Conservation (phyloP, 2,329 filamentous ascomycete species). For the Pseudocercospora vitis region DNA sequence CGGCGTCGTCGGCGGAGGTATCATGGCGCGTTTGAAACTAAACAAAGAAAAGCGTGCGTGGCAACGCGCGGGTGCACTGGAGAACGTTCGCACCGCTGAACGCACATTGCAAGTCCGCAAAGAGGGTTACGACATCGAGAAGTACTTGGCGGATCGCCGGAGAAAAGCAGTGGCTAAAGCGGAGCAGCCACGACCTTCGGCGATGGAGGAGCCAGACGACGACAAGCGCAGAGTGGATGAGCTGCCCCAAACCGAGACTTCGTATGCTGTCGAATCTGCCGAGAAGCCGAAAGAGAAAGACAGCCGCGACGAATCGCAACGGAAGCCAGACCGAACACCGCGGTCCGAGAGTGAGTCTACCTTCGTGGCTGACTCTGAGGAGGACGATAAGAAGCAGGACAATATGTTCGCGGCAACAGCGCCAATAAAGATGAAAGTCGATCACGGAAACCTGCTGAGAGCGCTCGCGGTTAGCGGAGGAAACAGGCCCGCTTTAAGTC, state of each 20-base stretch:
- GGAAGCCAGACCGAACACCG: background rate
- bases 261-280: slow-evolving; percentile 1
- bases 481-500: slow-evolving; percentile 2
- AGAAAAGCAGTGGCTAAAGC: slow-evolving; percentile 30
- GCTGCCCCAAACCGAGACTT: background rate
- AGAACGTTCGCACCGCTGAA: slow-evolving; percentile 36
- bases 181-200: slow-evolving; percentile 26
- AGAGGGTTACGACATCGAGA: slow-evolving; percentile 33
- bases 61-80: slow-evolving; percentile 37
- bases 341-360: slow-evolving; percentile 4
- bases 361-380: background rate
- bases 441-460: slow-evolving; percentile 1
- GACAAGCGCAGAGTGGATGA: slow-evolving; percentile 7
- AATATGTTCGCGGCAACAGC: background rate
- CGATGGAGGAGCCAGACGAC: slow-evolving; percentile 29
- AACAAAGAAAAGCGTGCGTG: slow-evolving; percentile 32
- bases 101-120: slow-evolving; percentile 31
- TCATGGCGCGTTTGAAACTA: slow-evolving; percentile 28
- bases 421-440: slow-evolving; percentile 12
- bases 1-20: slow-evolving; percentile 23
- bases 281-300: background rate
- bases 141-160: slow-evolving; percentile 30
- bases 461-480: background rate
- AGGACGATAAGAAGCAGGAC: slow-evolving; percentile 1
- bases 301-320: background rate